Base-by-base conservation (phyloP, 225 moss, liverwort and hornwort species). In the Neckera pumila region DNA sequence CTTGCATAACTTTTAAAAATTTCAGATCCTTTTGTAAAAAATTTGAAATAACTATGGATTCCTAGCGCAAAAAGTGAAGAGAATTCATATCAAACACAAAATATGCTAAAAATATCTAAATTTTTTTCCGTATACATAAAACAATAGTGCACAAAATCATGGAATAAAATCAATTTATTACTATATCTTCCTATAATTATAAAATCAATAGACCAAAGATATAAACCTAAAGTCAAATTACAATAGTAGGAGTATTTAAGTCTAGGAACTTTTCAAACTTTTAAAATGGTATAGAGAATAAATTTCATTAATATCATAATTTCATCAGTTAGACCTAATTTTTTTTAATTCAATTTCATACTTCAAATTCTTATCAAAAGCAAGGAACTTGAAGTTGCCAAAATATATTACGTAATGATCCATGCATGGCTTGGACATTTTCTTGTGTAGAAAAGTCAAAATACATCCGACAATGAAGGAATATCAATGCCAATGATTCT, bases 41-140 rank as follows among this genome's bases (percentile, higher is more conserved):
- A 12, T 11, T 67, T n/a, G 22, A 67, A 66, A 67, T 12, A 67
- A 6, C 6, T n/a, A 20, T 22, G 2, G 22, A 14, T 25, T 70
- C 25, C 14, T 8, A 6, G 3, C 9, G 21, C 6, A 21, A 70
- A 70, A 14, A 40, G 25, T 40, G 25, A 40, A 70, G 40, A 22
- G n/a, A n/a, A n/a, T n/a, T 67, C 36, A 67, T n/a, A n/a, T 21
- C n/a, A n/a, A n/a, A 67, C 4, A 42, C 8, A 14, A 25, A 26
- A 40, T 22, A 42, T 15, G 9, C 9, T 16, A 1, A 16, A 25
- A 42, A 42, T 26, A 2, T 14, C 5, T 8, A 16, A 8, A 0
- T 15, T 26, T 16, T 27, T 43, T 9, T 27, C 9, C 3, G 12
- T 22, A 13, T 3, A 9, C 26, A 71, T 21, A n/a, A n/a, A n/a